A percentile compares a stretch with the other conserved stretches of the same genome.
Evolutionary conservation across 106 monocot species (phyloP).

Genomic region (Chionographis japonica): DNA sequence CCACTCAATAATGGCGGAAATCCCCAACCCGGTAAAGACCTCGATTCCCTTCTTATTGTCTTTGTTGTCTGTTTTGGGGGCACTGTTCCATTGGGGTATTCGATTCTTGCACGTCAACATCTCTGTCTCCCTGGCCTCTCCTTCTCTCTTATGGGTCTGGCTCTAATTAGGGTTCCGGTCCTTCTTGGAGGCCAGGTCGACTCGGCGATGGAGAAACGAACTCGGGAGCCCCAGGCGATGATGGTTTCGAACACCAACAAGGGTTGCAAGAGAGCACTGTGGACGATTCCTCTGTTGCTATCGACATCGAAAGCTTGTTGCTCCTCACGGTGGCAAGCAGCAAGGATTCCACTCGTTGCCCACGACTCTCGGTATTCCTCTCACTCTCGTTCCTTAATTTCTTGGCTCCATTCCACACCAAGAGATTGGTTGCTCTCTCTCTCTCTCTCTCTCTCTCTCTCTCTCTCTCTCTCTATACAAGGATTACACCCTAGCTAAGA

Average conservation of each 20-base stretch:
- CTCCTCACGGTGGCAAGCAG: background rate
- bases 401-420: no score
- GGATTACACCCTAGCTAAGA: no score
- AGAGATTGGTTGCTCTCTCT: background rate
- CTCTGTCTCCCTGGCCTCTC: no score
- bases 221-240: background rate
- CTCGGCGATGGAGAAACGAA: no score
- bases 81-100: background rate
- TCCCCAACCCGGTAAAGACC: background rate
- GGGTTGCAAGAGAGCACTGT: background rate
- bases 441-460: background rate
- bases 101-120: no score
- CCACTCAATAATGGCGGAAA: constrained; percentile 2
- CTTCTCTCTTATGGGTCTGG: no score
- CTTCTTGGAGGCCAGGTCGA: no score
- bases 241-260: background rate
- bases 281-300: constrained; percentile 8
- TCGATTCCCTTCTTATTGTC: background rate
- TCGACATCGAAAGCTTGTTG: constrained; percentile 10
- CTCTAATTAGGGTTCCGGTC: no score
- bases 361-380: constrained; percentile 1
- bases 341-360: constrained; percentile 3
- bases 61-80: background rate
- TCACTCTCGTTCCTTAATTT: no score
- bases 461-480: no score